Conservation (phyloP, 257 asterid species). For the Jaltomata sinuosa region DNA sequence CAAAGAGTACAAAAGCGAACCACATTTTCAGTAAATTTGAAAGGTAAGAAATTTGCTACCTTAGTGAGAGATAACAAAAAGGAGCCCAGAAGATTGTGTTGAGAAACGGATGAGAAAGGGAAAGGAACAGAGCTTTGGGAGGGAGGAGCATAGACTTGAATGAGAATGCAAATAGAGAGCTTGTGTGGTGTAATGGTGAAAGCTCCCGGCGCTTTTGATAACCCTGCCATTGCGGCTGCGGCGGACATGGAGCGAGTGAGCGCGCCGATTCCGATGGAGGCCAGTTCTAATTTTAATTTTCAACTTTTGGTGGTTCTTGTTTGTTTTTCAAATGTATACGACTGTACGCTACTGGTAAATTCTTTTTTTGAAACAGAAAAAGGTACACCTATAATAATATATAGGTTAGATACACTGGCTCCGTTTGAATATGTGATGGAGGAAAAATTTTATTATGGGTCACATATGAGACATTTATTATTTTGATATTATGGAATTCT, state of each 20-base stretch:
- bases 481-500: too few species aligned
- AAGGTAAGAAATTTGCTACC: conserved; percentile 26
- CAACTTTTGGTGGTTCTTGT: not conserved
- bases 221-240: conserved; percentile 29
- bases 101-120: conserved; percentile 81
- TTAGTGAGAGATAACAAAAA: conserved; percentile 64
- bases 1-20: not conserved
- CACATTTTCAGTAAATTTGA: not conserved
- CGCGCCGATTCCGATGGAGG: not conserved
- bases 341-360: too few species aligned
- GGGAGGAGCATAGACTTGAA: conserved; percentile 78
- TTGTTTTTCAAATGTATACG: not conserved
- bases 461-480: too few species aligned
- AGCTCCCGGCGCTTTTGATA: conserved; percentile 46
- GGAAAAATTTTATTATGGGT: too few species aligned
- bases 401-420: too few species aligned
- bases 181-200: conserved; percentile 80
- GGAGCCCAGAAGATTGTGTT: conserved; percentile 79
- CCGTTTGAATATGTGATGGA: too few species aligned
- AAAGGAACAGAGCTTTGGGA: conserved; percentile 60
- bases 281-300: not conserved
- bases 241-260: not conserved
- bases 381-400: too few species aligned
- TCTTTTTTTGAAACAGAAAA: too few species aligned
- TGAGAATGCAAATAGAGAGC: conserved; percentile 66